Percentiles rank a stretch among this genome's conserved stretches.
Evolutionary conservation across 192 early-diverging fungal genomes (phyloP).

Genomic region (Dimargaris cristalligena): DNA sequence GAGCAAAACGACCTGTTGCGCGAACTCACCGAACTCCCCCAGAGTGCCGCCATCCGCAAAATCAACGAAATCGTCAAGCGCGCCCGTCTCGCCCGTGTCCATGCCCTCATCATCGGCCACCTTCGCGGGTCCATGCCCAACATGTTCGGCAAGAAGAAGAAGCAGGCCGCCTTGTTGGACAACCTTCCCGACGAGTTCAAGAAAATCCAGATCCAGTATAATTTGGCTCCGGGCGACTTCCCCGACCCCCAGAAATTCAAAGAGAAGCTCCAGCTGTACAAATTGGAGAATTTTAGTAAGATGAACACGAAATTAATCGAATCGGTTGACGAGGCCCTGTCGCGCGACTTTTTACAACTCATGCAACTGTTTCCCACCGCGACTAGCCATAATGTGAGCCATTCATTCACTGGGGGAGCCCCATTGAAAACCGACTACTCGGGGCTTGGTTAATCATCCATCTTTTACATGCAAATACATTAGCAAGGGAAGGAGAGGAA

Average conservation of each 20-base stretch:
- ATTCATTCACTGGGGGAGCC: constrained; percentile 16
- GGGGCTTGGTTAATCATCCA: too few relatives aligned
- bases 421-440: too few relatives aligned
- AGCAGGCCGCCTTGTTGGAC: constrained; percentile 49
- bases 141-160: constrained; percentile 64
- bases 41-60: constrained; percentile 67
- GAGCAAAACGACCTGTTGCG: constrained; percentile 64
- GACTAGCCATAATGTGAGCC: constrained; percentile 17
- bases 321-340: constrained; percentile 54
- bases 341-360: constrained; percentile 51
- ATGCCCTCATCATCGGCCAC: constrained; percentile 71
- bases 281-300: constrained; percentile 67
- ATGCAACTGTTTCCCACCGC: constrained; percentile 57
- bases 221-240: constrained; percentile 67
- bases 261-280: constrained; percentile 47
- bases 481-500: too few relatives aligned
- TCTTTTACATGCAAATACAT: too few relatives aligned
- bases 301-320: constrained; percentile 48
- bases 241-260: constrained; percentile 59
- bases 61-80: constrained; percentile 87
- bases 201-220: constrained; percentile 52
- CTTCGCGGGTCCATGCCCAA: constrained; percentile 66
- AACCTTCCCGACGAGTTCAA: constrained; percentile 58
- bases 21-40: constrained; percentile 53
- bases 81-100: constrained; percentile 58